Evolutionary conservation across 1,139 yeast species (phyloP).

Genomic region (Pichiaceae sp.): DNA sequence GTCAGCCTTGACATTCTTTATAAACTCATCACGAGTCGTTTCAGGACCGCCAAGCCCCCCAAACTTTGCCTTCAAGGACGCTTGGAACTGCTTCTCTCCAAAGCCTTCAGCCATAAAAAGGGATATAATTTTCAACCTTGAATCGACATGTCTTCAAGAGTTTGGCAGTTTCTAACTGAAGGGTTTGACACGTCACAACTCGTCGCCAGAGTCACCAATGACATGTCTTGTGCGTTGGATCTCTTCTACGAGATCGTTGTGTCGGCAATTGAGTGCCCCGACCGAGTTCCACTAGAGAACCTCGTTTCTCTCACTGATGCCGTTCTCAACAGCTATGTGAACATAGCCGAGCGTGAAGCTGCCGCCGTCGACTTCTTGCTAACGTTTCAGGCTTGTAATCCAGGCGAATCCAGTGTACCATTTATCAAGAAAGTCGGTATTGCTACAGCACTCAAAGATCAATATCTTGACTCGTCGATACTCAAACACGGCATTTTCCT

Average conservation of each 20-base stretch:
- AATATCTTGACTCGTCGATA: slow-evolving; percentile 19
- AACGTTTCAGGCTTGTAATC: slow-evolving; percentile 37
- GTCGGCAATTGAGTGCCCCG: slow-evolving; percentile 14
- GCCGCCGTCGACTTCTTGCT: slow-evolving; percentile 30
- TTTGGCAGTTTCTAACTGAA: slow-evolving; percentile 17
- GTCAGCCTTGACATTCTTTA: slow-evolving; percentile 61
- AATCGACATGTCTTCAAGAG: background rate
- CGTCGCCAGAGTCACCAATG: slow-evolving; percentile 2
- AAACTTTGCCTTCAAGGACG: slow-evolving; percentile 46
- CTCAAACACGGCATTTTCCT: slow-evolving; percentile 30
- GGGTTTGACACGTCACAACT: slow-evolving; percentile 1
- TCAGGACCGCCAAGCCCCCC: slow-evolving; percentile 68
- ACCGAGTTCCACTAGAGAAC: slow-evolving; percentile 12
- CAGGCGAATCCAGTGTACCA: slow-evolving; percentile 16
- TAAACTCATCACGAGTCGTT: slow-evolving; percentile 53
- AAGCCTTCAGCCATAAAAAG: background rate
- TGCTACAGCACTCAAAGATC: slow-evolving; percentile 31
- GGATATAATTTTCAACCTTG: background rate
- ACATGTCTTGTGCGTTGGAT: slow-evolving; percentile 8
- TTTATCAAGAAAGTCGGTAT: slow-evolving; percentile 33
- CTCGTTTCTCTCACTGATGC: slow-evolving; percentile 15
- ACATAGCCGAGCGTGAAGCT: slow-evolving; percentile 14
- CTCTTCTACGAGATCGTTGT: slow-evolving; percentile 23
- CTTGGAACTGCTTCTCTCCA: slow-evolving; percentile 55
- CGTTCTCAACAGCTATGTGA: slow-evolving; percentile 10